Conservation (phyloP, 257 asterid genomes). For the Anisodus acutangulus region DNA sequence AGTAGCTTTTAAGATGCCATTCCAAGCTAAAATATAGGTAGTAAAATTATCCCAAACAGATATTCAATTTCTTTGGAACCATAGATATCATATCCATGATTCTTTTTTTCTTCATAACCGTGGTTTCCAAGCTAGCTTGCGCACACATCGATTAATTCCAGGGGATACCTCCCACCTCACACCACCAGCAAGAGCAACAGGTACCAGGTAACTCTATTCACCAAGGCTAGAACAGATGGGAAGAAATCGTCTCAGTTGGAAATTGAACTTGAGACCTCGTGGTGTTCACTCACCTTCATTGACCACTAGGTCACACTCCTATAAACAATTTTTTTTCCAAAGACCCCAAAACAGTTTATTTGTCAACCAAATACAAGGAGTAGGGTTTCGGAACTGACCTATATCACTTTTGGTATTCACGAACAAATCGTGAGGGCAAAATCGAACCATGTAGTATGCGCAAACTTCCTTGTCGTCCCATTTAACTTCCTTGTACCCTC, state of each 20-base stretch:
- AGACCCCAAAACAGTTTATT: not conserved
- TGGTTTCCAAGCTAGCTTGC: no score
- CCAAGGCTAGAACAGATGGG: no score
- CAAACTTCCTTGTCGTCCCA: constrained; percentile 98
- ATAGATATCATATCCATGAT: not conserved
- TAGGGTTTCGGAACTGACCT: constrained; percentile 50
- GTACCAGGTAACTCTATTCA: no score
- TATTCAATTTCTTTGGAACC: not conserved
- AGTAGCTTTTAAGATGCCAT: not conserved
- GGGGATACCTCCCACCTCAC: no score
- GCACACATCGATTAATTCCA: no score
- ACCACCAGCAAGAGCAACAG: no score
- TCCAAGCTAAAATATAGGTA: not conserved
- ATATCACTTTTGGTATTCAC: constrained; percentile 93
- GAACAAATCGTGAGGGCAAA: constrained; percentile 97
- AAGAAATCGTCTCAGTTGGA: no score
- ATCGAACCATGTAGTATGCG: constrained; percentile 87
- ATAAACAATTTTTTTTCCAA: no score
- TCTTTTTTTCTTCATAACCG: not conserved
- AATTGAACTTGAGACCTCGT: no score
- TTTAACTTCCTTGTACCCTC: constrained; percentile 78
- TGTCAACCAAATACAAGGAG: not conserved
- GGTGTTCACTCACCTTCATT: no score
- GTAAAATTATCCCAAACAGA: not conserved
- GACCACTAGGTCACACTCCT: no score